Evolutionary conservation across 805 yeast genomes (phyloP), one percentile per base, ranked within the genome.

Genomic region (Saturnispora gosingensis): DNA sequence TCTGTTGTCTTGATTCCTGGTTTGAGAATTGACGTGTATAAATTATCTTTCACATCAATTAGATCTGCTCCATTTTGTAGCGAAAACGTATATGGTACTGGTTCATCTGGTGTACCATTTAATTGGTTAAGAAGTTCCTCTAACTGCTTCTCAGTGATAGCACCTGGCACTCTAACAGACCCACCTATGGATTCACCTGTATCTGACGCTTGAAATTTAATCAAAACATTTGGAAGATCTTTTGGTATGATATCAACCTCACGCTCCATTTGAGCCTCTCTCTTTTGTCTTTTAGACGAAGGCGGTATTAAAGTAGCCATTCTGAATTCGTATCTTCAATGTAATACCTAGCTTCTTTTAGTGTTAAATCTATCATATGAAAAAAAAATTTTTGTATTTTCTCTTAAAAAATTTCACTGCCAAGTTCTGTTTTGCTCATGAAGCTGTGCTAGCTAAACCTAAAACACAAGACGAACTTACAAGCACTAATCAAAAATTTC

Each of bases 221-320:
- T 81, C 49, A 89, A 75, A 25, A 91, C 96, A 71, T 88, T 81
- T 24, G 97, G 97, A 22, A 90, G 68, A 61, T 88, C 91, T 1
- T 65, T 72, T 2, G 97, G 97, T 16, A 85, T 70, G 10, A 85
- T 66, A 48, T 80, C 83, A 27, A 85, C 83, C 48, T 85, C 91
- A 51, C 83, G 80, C 8, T 87, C 86, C 64, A 79, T 74, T 65
- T 89, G 97, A 4, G 95, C 95, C 56, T 76, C 86, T 64, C 81
- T 80, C 67, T 77, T 86, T 65, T 88, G 96, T 63, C 82, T 87
- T 67, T 93, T 91, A 1, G 96, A 84, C 20, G 87, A 95, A 40
- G 97, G 98, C 25, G 99, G 99, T 45, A 93, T 67, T 43, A 88
- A 73, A 0, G 98, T 93, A 48, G 98, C 93, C 98, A 91, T 90